Evolutionary conservation across 2,329 filamentous ascomycete genomes (phyloP).

Genomic region (Rhynchosporium secalis): DNA sequence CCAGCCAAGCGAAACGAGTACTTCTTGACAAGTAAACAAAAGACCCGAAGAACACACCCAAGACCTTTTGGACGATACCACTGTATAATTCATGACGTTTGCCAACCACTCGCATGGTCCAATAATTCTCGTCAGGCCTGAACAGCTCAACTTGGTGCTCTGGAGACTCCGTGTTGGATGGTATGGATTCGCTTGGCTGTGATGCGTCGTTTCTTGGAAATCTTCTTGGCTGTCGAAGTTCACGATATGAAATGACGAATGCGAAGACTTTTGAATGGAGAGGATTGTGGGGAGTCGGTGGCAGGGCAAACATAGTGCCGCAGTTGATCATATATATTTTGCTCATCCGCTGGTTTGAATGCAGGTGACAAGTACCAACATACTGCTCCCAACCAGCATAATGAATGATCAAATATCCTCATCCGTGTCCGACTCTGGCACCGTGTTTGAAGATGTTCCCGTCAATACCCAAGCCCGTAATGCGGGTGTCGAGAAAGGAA

Average conservation of each 20-base stretch:
- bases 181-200: constrained; percentile 1
- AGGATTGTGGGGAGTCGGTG: constrained; percentile 2
- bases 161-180: neutral
- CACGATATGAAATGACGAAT: neutral
- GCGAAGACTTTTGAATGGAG: constrained; percentile 5
- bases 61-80: neutral
- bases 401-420: neutral
- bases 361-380: neutral
- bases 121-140: neutral
- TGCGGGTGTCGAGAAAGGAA: neutral
- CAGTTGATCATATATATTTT: constrained; percentile 1
- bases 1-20: neutral
- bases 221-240: neutral
- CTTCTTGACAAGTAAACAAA: neutral
- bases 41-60: neutral
- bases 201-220: constrained; percentile 4
- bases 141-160: no score
- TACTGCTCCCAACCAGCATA: neutral
- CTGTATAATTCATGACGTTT: constrained; percentile 2
- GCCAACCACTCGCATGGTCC: neutral
- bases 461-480: neutral
- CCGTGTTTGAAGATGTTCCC: neutral
- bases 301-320: constrained; percentile 2
- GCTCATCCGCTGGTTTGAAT: neutral
- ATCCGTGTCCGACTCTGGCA: neutral